Evolutionary conservation across 1,284 basidiomycete species (phyloP), one percentile per base, ranked within the genome.

Genomic region (Tilletia caries): DNA sequence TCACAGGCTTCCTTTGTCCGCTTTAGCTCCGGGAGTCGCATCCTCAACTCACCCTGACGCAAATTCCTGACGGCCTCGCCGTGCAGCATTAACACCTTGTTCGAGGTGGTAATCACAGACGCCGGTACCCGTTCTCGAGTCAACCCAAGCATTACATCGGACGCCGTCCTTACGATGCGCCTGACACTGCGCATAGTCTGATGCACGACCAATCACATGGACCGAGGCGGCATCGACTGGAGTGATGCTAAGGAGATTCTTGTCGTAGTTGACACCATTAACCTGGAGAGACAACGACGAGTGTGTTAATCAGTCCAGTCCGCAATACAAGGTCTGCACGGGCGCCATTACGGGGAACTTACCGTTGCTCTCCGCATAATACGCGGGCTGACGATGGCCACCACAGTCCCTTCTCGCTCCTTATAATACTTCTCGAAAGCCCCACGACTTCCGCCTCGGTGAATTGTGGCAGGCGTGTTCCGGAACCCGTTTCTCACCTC

Each of bases 91-190:
- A n/a, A 97, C 88, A 0, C 92, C 91, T 23, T 87, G 86, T 73
- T 92, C 89, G 33, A 95, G 84, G 84, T 97, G 95, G 83, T 88
- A 97, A 64, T 97, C 93, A 84, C 95, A 98, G 8, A 91, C 33
- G 12, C 33, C 58, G 2, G 33, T 29, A 2, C 58, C 68, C 18
- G 67, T 67, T 0, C 66, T 20, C 23, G 41, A 18, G 23, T 25
- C 68, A 8, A 81, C 79, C 72, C 76, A 98, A 60, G 88, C 87
- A 12, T 88, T 88, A 78, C 95, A 98, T 0, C 87, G 80, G 67
- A 90, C 89, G 1, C 93, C 93, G 71, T 96, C 92, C 52, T 88
- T 87, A 37, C 73, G 71, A 50, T 86, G 82, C 4, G 91, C 92
- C 1, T 85, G 86, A 81, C 95, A 98, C 84, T 89, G 89, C 0